Conservation (phyloP, 2,329 filamentous ascomycete species). For the Aspergillus sp. region DNA sequence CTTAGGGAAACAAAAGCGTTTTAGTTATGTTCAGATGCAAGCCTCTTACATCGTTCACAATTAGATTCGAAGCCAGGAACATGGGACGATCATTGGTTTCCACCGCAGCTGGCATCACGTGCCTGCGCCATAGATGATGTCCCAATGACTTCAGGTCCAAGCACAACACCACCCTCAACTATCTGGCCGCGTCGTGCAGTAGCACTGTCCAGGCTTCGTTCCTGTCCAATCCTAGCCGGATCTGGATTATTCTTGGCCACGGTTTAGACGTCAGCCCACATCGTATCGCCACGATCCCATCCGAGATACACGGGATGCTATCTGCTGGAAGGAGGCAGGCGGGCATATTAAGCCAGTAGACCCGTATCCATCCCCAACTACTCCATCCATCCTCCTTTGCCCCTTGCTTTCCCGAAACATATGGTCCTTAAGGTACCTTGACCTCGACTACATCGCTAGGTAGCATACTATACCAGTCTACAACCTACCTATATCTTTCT, state of each 20-base stretch:
- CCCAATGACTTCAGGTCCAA: neutral
- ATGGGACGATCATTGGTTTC: neutral
- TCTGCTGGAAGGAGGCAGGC: neutral
- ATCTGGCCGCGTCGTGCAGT: neutral
- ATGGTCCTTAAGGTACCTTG: no score
- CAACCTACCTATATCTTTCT: no score
- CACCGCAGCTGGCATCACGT: neutral
- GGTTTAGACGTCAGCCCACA: neutral
- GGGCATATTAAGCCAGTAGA: no score
- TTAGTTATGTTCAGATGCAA: neutral
- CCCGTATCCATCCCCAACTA: no score
- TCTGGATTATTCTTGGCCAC: neutral
- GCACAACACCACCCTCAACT: no score
- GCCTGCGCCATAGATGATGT: neutral
- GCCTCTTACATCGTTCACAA: neutral
- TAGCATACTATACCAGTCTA: no score
- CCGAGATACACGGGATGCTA: neutral
- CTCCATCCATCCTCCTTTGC: no score
- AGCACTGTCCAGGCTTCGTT: neutral
- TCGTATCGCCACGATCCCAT: neutral
- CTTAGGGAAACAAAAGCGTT: constrained; percentile 18
- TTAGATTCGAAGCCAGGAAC: neutral
- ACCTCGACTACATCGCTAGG: no score
- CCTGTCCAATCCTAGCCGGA: neutral
- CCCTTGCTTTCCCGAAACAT: no score